Conservation (phyloP, 2,329 filamentous ascomycete genomes). For the Fusarium fracticaudum region DNA sequence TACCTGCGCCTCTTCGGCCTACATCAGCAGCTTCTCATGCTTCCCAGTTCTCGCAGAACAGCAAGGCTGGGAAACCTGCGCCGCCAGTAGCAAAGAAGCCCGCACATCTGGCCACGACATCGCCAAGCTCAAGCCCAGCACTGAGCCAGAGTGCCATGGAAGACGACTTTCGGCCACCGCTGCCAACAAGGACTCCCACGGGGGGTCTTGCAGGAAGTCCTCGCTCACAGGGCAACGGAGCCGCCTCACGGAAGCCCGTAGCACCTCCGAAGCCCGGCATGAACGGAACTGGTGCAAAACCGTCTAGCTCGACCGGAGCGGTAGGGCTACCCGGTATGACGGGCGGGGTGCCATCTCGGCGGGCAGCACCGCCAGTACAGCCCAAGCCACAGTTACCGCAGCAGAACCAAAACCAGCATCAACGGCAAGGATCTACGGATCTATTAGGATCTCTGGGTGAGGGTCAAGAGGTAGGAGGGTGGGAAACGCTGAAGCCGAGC, state of each 20-base stretch:
- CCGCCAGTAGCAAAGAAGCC: constrained; percentile 73
- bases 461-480: constrained; percentile 59
- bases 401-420: constrained; percentile 42
- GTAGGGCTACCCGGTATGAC: constrained; percentile 33
- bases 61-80: constrained; percentile 52
- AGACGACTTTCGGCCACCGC: constrained; percentile 40
- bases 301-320: constrained; percentile 23
- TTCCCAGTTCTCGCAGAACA: constrained; percentile 46
- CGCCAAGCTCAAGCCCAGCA: constrained; percentile 39
- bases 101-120: constrained; percentile 57
- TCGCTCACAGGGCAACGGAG: constrained; percentile 15
- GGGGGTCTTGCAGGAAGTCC: constrained; percentile 14
- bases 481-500: constrained; percentile 65
- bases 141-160: constrained; percentile 30
- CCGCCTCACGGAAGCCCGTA: constrained; percentile 40
- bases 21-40: constrained; percentile 49
- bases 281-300: constrained; percentile 35
- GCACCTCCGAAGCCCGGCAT: constrained; percentile 35
- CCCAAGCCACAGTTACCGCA: constrained; percentile 33
- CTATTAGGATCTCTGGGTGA: constrained; percentile 61
- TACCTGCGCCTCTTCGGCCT: constrained; percentile 45
- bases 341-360: constrained; percentile 33
- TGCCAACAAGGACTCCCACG: constrained; percentile 38
- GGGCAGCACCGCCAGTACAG: constrained; percentile 32
- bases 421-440: constrained; percentile 47